Evolutionary conservation across 1,139 yeast species (phyloP), one percentile per base, ranked within the genome.

Genomic region (Lodderomyces elongisporus): DNA sequence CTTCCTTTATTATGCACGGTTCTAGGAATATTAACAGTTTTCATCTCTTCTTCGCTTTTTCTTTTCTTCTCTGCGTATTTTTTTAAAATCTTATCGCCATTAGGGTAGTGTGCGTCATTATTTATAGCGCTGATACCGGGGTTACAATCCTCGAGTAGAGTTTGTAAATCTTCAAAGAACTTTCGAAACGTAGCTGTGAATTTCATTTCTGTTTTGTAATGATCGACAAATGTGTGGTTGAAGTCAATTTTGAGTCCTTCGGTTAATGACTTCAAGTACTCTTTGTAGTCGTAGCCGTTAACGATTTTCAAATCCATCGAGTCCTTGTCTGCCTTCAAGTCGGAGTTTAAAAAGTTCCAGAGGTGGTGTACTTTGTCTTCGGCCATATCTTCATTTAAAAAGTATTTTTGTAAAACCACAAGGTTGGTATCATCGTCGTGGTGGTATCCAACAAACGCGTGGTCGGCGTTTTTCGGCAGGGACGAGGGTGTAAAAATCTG

Each of bases 61-160:
- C 34, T 17, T 3, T 30, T 39, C 12, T 50, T 42, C 20, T 44
- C 36, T 36, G 58, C 41, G 12, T 51, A 51, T 34, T 36, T 48
- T 22, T 45, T 41, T 34, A 51, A 44, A 7, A 47, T 50, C 27
- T 46, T 44, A 20, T 37, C 44, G 10, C 54, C 41, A 17, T 42
- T 36, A 20, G 47, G 41, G 35, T 60, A 61, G 41, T 62, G 66
- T 5, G 43, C 55, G 29, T 52, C 49, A 37, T 57, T 47, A 38
- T 59, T 57, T 14, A 62, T 49, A 2, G 39, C 27, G 1, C 33
- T 41, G n/a, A 57, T 40, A 2, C 31, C 25, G 3, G 68, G 67
- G 27, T 47, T 47, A 29, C 50, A 38, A 7, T 47, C 47, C 16
- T 50, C 48, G 13, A 59, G 44, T 4, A 35, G 14, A 4, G 32